Conservation (phyloP, 768 basidiomycete species). For the Lactarius tabidus region DNA sequence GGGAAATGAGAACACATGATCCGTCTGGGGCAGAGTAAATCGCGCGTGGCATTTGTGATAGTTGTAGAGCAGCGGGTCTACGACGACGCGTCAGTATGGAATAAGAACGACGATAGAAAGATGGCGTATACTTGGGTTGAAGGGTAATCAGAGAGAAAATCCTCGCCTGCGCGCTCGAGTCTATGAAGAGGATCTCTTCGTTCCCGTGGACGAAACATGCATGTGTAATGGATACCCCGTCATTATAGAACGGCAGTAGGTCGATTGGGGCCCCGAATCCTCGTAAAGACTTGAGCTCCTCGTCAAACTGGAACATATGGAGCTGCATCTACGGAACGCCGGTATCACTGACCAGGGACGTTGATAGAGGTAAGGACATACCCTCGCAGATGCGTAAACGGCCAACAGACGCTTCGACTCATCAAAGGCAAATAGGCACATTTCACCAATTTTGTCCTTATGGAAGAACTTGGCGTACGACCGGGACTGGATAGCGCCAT, state of each 20-base stretch:
- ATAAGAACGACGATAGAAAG: not conserved
- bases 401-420: constrained; percentile 32
- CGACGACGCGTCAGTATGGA: not conserved
- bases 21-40: constrained; percentile 51
- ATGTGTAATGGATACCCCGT: constrained; percentile 30
- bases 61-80: constrained; percentile 44
- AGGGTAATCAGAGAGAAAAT: constrained; percentile 37
- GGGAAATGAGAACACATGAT: constrained; percentile 43
- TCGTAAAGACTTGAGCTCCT: constrained; percentile 25
- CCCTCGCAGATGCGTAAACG: constrained; percentile 43
- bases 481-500: not conserved
- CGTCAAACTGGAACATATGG: constrained; percentile 41
- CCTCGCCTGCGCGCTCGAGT: constrained; percentile 40
- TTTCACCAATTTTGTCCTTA: constrained; percentile 45
- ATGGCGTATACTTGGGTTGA: constrained; percentile 40
- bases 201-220: constrained; percentile 46
- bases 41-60: constrained; percentile 35
- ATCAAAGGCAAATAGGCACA: constrained; percentile 44
- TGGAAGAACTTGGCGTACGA: constrained; percentile 30
- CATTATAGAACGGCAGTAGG: constrained; percentile 42
- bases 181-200: constrained; percentile 52
- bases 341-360: constrained; percentile 20
- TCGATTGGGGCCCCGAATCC: constrained; percentile 39
- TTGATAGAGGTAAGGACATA: constrained; percentile 15
- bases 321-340: too few relatives aligned